Base-by-base conservation (phyloP, 129 eudicot genomes). In the Escallonia rubra region DNA sequence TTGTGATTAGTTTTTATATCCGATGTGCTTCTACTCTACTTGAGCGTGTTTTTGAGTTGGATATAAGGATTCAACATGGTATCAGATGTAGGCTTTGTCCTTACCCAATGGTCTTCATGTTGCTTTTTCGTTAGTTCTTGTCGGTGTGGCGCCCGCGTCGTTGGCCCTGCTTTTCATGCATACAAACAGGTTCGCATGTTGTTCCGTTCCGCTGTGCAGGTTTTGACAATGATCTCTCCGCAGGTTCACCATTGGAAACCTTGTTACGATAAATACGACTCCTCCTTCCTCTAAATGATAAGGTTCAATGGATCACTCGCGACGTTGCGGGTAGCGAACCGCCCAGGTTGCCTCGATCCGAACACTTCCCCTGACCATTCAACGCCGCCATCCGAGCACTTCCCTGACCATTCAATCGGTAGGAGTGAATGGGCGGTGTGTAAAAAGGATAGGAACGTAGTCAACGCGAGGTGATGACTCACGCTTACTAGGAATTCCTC, bases 211-310 rank as follows among this genome's bases (percentile, higher is more conserved):
- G 60, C 61, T 66, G 3, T 66, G 48, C 13, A 66, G 71, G 61
- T 10, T 66, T 72, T 62, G 41, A 71, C 69, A 71, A 71, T 62
- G 62, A 62, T 62, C 69, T 63, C 50, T 53, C 54, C 64, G 55
- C 38, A 14, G 55, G 64, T 57, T 68, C 64, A 68, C 73, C 64
- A 43, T 53, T 63, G 62, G 23, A 67, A 67, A 45, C 50, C 57
- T 52, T 52, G 57, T 67, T 23, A 23, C 34, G n/a, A n/a, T n/a
- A n/a, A n/a, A n/a, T 54, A 56, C 61, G 72, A 54, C 63, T 53
- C 39, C 63, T 67, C 51, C 52, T 67, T 54, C 63, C 72, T 67
- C 72, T 52, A 67, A 67, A 67, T 52, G 57, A 52, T 52, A 52
- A 65, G 70, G 70, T 66, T 66, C 34, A 66, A 15, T 66, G 59